Conservation (phyloP, 805 yeast species). For the Wickerhamomyces bisporus region DNA sequence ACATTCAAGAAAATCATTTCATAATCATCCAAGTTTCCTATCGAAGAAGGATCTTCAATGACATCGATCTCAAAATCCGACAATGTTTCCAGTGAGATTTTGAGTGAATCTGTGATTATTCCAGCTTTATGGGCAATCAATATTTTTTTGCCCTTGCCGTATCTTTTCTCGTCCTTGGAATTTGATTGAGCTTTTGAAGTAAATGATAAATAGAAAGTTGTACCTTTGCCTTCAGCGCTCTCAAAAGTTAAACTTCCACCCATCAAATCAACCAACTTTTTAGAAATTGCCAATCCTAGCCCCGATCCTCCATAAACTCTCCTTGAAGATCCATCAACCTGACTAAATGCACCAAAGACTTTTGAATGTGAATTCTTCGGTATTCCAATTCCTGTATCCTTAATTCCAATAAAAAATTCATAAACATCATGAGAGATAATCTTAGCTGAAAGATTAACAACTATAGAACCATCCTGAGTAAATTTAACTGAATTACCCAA, state of each 20-base stretch:
- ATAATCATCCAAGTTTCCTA: conserved; percentile 1
- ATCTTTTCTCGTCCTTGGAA: background rate
- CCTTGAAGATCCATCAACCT: conserved; percentile 89
- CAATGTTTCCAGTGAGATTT: conserved; percentile 3
- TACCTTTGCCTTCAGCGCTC: conserved; percentile 72
- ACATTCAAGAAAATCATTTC: conserved; percentile 9
- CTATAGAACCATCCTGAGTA: conserved; percentile 75
- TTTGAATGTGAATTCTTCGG: conserved; percentile 76
- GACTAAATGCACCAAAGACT: conserved; percentile 84
- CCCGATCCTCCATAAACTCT: conserved; percentile 91
- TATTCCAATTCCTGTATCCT: conserved; percentile 87
- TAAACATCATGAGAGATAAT: conserved; percentile 25
- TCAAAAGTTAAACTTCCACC: conserved; percentile 88
- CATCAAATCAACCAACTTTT: conserved; percentile 79
- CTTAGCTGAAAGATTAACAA: conserved; percentile 59
- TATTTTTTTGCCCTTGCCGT: conserved; percentile 2
- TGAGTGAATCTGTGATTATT: conserved; percentile 7
- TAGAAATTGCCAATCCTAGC: conserved; percentile 78
- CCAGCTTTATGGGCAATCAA: conserved; percentile 8
- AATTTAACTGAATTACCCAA: conserved; percentile 87
- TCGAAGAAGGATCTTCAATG: background rate
- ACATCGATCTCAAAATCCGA: conserved; percentile 6
- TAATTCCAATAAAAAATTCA: conserved; percentile 68
- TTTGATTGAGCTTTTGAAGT: conserved; percentile 22
- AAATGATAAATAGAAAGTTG: conserved; percentile 75